phyloP scores from a whole-genome alignment of 1,139 yeast species.

The Candida smagusa region DNA sequence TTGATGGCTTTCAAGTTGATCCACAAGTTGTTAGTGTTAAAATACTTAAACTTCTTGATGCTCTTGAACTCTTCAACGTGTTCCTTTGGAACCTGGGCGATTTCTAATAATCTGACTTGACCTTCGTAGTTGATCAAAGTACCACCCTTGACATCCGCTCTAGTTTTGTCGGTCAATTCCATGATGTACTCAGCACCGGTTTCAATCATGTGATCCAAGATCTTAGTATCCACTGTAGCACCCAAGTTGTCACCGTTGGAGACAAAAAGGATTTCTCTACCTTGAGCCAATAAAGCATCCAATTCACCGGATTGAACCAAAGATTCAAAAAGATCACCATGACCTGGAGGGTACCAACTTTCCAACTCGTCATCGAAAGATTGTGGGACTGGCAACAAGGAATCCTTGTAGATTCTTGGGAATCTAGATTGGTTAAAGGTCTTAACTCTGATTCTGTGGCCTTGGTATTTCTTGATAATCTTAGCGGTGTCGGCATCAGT shows the following conservation, averaged over 20 bases:
- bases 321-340: conserved; percentile 94
- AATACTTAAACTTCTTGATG: conserved; percentile 95
- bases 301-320: conserved; percentile 87
- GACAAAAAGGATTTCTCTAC: conserved; percentile 91
- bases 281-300: conserved; percentile 85
- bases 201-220: conserved; percentile 89
- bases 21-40: conserved; percentile 98
- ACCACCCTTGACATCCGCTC: conserved; percentile 99
- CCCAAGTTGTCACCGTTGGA: conserved; percentile 98
- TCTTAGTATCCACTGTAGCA: conserved; percentile 92
- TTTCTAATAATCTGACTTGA: conserved; percentile 88
- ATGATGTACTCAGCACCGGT: conserved; percentile 90
- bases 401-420: conserved; percentile 94
- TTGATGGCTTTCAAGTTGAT: conserved; percentile 91
- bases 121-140: conserved; percentile 96
- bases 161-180: conserved; percentile 98
- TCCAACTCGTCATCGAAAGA: conserved; percentile 70
- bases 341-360: conserved; percentile 98
- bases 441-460: conserved; percentile 91
- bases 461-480: conserved; percentile 93
- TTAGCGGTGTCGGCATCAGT: conserved; percentile 95
- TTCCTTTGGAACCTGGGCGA: conserved; percentile 98
- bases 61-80: conserved; percentile 98
- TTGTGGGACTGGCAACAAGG: conserved; percentile 90
- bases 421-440: conserved; percentile 96